Evolutionary conservation across 371 early-diverging fungal species (phyloP), one percentile per base, ranked within the genome.

Genomic region (Circinella minor): DNA sequence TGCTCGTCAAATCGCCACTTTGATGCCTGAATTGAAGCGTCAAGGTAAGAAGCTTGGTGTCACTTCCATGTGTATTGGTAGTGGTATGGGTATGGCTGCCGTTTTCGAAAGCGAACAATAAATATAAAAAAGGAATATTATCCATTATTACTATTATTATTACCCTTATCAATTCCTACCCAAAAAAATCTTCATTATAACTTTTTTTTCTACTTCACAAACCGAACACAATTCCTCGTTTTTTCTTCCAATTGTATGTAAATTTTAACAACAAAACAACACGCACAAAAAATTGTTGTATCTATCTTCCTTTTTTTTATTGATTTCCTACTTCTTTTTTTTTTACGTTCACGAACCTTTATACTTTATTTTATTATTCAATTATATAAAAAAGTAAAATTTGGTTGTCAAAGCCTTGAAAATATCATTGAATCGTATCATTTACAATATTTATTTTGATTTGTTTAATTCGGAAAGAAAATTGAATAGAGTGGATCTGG

Each of bases 61-160:
- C 76, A 90, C 91, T 64, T 89, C 92, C 76, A 96, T 98, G 95
- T 98, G 98, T 89, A 95, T 98, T 74, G 99, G 99, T 70, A 91
- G 93, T 67, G 99, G 99, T 71, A 96, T 96, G 95, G 99, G 99
- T 68, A 95, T 94, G 90, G 96, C 94, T 55, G 94, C 95, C 55
- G 89, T 98, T 68, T 91, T 96, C 71, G 96, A 94, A 85, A 88
- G 92, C 82, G 96, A 97, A 73, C 86, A 86, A 75, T 65, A 36
- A 61, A 61, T 27, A 61, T 2, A 27, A 27, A 27, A 27, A 27
- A 27, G 27, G 27, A 27, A 27, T 27, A 27, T 27, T 27, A 61
- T 10, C 37, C n/a, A 61, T 36, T 57, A 34, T n/a, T 34, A 10
- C 57, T 34, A 14, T n/a, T 57, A 14, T 57, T n/a, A n/a, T 15